phyloP scores from a whole-genome alignment of 768 basidiomycete species.

The Russula brevipes region DNA sequence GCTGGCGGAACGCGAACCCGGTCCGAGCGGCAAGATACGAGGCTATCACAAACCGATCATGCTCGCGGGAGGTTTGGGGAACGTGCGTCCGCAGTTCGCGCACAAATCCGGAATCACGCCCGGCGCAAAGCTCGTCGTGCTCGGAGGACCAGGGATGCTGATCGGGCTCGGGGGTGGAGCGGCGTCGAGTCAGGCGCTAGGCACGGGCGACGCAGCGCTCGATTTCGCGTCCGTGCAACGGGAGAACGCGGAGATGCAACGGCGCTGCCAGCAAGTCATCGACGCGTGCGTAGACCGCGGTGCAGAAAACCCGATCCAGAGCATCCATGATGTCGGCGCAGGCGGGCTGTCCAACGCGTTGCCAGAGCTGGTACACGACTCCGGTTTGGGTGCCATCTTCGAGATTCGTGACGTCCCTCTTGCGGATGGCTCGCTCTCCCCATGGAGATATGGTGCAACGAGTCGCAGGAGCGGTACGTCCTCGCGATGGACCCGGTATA shows the following conservation, averaged over 20 bases:
- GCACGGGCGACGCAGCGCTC: constrained; percentile 83
- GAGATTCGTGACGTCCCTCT: constrained; percentile 93
- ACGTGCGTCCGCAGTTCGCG: constrained; percentile 80
- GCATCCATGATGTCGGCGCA: constrained; percentile 97
- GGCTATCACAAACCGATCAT: constrained; percentile 99
- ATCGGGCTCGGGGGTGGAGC: constrained; percentile 98
- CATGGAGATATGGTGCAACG: constrained; percentile 99
- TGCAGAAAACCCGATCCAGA: constrained; percentile 74
- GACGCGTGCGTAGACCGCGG: constrained; percentile 73
- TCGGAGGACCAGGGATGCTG: constrained; percentile 93
- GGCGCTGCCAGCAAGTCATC: constrained; percentile 95
- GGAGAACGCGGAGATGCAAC: constrained; percentile 98
- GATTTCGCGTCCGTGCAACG: constrained; percentile 98
- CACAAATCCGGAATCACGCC: constrained; percentile 70
- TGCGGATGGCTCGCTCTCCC: constrained; percentile 94
- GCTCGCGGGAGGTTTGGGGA: constrained; percentile 97
- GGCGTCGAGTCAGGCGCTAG: constrained; percentile 89
- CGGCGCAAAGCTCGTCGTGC: constrained; percentile 83
- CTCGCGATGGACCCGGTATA: constrained; percentile 73
- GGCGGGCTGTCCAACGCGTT: constrained; percentile 95
- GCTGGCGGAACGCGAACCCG: constrained; percentile 72
- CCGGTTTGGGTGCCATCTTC: constrained; percentile 82
- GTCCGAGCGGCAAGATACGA: constrained; percentile 59
- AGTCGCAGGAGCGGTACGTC: constrained; percentile 96
- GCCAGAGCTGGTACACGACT: constrained; percentile 95